Conservation (phyloP, 192 early-diverging fungal genomes). For the Diversispora epigaea region DNA sequence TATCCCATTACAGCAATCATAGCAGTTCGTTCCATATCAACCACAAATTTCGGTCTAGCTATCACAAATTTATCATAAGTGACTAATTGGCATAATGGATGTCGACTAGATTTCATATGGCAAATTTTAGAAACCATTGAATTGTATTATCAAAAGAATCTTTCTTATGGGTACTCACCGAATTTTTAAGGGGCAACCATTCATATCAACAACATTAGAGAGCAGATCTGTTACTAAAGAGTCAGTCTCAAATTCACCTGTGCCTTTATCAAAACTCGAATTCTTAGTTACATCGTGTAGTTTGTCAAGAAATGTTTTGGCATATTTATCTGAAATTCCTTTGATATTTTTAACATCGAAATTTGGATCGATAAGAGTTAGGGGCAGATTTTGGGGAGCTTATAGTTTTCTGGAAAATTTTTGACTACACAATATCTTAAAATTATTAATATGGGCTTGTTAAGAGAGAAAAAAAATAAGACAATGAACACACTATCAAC, state of each 20-base stretch:
- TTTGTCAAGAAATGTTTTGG: slow-evolving; percentile 18
- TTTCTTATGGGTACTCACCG: neutral
- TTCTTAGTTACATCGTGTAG: slow-evolving; percentile 6
- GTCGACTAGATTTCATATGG: neutral
- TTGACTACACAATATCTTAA: neutral
- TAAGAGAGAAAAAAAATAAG: neutral
- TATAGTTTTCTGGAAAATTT: neutral
- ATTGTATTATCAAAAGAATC: slow-evolving; percentile 3
- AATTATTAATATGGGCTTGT: slow-evolving; percentile 5
- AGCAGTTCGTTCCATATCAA: slow-evolving; percentile 4
- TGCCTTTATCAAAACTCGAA: slow-evolving; percentile 6
- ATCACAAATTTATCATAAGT: neutral
- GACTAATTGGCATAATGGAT: neutral
- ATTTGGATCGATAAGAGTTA: neutral
- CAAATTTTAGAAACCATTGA: neutral
- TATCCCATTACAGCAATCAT: slow-evolving; percentile 14
- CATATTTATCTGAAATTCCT: slow-evolving; percentile 1
- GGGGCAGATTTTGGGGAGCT: neutral
- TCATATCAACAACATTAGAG: neutral
- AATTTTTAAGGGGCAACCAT: slow-evolving; percentile 7
- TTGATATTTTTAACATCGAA: slow-evolving; percentile 17
- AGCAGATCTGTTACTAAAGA: slow-evolving; percentile 10
- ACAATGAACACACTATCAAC: neutral
- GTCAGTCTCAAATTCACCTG: slow-evolving; percentile 4
- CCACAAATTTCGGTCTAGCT: slow-evolving; percentile 7